Conservation (phyloP, 1,284 basidiomycete genomes). For the Ceratobasidium sp. region DNA sequence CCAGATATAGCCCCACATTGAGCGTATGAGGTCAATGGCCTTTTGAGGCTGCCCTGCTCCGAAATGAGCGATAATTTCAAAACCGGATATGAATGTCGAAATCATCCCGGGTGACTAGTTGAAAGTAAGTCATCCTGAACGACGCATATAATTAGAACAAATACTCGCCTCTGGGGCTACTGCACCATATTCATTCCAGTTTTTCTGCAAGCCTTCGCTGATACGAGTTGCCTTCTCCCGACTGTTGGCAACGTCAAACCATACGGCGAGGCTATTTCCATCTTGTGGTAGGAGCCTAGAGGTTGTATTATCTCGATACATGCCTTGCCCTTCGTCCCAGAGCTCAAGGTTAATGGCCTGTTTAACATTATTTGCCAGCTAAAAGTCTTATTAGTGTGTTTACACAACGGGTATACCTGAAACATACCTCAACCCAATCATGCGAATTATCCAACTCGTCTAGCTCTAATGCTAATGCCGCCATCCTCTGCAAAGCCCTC, state of each 20-base stretch:
- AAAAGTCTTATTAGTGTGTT: neutral
- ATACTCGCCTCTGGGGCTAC: constrained; percentile 30
- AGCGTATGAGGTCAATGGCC: constrained; percentile 26
- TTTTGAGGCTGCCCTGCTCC: constrained; percentile 21
- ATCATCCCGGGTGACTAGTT: constrained; percentile 41
- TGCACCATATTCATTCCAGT: constrained; percentile 39
- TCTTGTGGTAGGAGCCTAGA: constrained; percentile 23
- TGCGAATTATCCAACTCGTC: neutral
- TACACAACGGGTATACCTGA: too few relatives aligned
- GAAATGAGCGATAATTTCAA: constrained; percentile 40
- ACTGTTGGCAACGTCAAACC: constrained; percentile 22
- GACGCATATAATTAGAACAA: neutral
- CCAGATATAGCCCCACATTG: constrained; percentile 40
- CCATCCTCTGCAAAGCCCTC: constrained; percentile 29
- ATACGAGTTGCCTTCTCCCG: constrained; percentile 13
- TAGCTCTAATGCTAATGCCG: neutral
- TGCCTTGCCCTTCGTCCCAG: constrained; percentile 33
- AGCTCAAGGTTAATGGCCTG: constrained; percentile 9
- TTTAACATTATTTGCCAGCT: constrained; percentile 28
- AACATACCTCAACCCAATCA: constrained; percentile 7
- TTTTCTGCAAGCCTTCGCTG: constrained; percentile 19
- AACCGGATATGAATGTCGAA: constrained; percentile 41
- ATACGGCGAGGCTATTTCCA: constrained; percentile 37
- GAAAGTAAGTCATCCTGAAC: neutral
- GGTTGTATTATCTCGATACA: constrained; percentile 36